Percentiles rank a stretch among this genome's conserved stretches.
phyloP scores from a whole-genome alignment of 768 basidiomycete genomes.

The Tephrocybe sp. region DNA sequence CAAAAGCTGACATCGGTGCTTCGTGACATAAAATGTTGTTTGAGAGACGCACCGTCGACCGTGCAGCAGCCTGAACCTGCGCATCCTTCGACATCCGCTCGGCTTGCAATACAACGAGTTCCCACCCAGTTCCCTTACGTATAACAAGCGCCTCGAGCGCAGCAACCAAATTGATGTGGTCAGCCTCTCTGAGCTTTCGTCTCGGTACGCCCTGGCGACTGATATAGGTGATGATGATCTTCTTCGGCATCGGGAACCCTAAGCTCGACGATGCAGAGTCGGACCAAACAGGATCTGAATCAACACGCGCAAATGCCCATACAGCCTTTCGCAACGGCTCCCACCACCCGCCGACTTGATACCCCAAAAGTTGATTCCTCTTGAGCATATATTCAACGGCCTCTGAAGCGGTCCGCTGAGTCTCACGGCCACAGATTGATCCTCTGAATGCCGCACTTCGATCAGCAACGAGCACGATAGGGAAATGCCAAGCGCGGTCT shows the following conservation, averaged over 20 bases:
- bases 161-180: slow-evolving; percentile 54
- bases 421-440: slow-evolving; percentile 57
- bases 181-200: slow-evolving; percentile 51
- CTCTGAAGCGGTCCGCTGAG: slow-evolving; percentile 72
- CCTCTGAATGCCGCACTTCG: slow-evolving; percentile 78
- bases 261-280: slow-evolving; percentile 23
- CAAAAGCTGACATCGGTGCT: too few relatives aligned
- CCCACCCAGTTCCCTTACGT: slow-evolving; percentile 47
- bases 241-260: slow-evolving; percentile 40
- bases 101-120: slow-evolving; percentile 58
- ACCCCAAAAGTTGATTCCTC: slow-evolving; percentile 32
- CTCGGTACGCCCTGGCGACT: slow-evolving; percentile 58
- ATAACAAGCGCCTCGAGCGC: slow-evolving; percentile 51
- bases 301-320: slow-evolving; percentile 68
- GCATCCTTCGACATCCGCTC: slow-evolving; percentile 74
- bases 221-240: slow-evolving; percentile 72
- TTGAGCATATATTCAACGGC: slow-evolving; percentile 55
- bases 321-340: slow-evolving; percentile 67
- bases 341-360: slow-evolving; percentile 70
- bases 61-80: slow-evolving; percentile 63
- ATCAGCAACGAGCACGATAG: slow-evolving; percentile 67
- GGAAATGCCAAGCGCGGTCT: slow-evolving; percentile 70
- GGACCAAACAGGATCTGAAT: slow-evolving; percentile 11
- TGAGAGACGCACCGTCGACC: slow-evolving; percentile 60
- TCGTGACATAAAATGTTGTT: background rate